These are phyloP conservation scores for Rhazya stricta DNA, from an alignment of 257 asterid genomes.

Conservation along the genomic window DNA sequence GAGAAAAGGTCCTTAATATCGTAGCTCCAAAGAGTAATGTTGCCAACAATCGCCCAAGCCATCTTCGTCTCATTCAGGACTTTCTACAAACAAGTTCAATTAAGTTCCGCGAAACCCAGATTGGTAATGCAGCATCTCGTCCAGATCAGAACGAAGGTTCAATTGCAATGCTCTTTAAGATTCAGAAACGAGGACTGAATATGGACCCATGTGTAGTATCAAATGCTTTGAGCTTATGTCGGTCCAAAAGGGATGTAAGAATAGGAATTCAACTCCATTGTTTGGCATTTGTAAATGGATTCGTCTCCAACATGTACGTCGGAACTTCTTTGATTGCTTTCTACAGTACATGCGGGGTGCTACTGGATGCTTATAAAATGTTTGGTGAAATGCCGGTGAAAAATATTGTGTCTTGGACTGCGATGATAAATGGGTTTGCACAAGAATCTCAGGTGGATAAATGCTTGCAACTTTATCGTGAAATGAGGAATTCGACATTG, in stretches of 20 bases:
- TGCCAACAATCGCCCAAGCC: slow-evolving; percentile 10
- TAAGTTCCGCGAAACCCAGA: slow-evolving; percentile 10
- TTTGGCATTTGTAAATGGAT: slow-evolving; percentile 24
- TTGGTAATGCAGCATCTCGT: neutral
- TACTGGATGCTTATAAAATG: slow-evolving; percentile 19
- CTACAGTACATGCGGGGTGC: slow-evolving; percentile 20
- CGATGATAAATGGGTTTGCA: slow-evolving; percentile 30
- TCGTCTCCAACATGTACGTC: slow-evolving; percentile 25
- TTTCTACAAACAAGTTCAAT: slow-evolving; percentile 25
- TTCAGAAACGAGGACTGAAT: slow-evolving; percentile 22
- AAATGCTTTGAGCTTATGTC: slow-evolving; percentile 31
- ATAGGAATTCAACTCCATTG: slow-evolving; percentile 33
- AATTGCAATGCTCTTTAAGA: slow-evolving; percentile 15
- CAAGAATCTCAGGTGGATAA: slow-evolving; percentile 23
- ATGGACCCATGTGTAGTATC: slow-evolving; percentile 22
- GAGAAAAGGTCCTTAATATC: slow-evolving; percentile 18
- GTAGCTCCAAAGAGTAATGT: slow-evolving; percentile 27
- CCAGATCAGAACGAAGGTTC: slow-evolving; percentile 14
- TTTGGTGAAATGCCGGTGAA: slow-evolving; percentile 34
- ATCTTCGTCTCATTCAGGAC: slow-evolving; percentile 28
- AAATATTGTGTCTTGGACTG: slow-evolving; percentile 38
- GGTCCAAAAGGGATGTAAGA: slow-evolving; percentile 12
- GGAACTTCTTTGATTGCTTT: slow-evolving; percentile 32
- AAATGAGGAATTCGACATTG: slow-evolving; percentile 20
- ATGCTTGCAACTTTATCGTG: slow-evolving; percentile 24